Conservation (phyloP, 2,329 filamentous ascomycete species). For the Pseudogymnoascus sp. region DNA sequence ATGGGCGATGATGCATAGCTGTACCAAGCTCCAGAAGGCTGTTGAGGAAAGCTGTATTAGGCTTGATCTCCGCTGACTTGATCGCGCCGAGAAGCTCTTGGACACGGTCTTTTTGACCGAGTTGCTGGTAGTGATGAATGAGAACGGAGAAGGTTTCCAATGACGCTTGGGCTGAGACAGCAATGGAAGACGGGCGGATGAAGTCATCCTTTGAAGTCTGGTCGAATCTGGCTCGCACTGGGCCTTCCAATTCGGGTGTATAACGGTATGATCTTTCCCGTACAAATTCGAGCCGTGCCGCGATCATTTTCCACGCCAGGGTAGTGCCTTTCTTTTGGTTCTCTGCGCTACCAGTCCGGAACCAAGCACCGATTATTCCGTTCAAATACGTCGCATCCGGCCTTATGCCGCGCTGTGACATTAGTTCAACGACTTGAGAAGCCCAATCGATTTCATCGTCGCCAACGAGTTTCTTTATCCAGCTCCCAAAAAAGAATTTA, state of each 20-base stretch:
- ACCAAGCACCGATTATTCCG: constrained; percentile 70
- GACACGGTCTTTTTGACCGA: constrained; percentile 49
- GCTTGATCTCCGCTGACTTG: constrained; percentile 52
- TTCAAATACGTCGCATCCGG: constrained; percentile 73
- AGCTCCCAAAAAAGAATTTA: constrained; percentile 78
- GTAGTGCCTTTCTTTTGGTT: constrained; percentile 55
- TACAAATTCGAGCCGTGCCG: constrained; percentile 57
- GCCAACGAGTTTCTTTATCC: constrained; percentile 76
- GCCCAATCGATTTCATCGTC: constrained; percentile 64
- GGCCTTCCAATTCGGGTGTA: constrained; percentile 12
- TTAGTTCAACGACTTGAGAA: constrained; percentile 63
- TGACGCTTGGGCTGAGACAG: constrained; percentile 51
- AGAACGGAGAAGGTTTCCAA: constrained; percentile 73
- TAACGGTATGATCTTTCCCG: constrained; percentile 31
- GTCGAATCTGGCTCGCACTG: constrained; percentile 14
- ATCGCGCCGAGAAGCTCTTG: constrained; percentile 55
- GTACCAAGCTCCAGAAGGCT: constrained; percentile 51
- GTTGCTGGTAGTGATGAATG: constrained; percentile 61
- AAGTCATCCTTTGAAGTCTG: constrained; percentile 14
- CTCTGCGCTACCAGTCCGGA: constrained; percentile 51
- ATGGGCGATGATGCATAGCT: constrained; percentile 17
- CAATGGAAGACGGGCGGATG: constrained; percentile 32
- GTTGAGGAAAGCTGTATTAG: constrained; percentile 71
- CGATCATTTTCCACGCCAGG: constrained; percentile 71
- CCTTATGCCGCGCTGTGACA: constrained; percentile 59